Percentiles rank a stretch among this genome's conserved stretches.
These are phyloP conservation scores for Calonectria hongkongensis DNA, from an alignment of 2,329 filamentous ascomycete species.

Conservation along the genomic window DNA sequence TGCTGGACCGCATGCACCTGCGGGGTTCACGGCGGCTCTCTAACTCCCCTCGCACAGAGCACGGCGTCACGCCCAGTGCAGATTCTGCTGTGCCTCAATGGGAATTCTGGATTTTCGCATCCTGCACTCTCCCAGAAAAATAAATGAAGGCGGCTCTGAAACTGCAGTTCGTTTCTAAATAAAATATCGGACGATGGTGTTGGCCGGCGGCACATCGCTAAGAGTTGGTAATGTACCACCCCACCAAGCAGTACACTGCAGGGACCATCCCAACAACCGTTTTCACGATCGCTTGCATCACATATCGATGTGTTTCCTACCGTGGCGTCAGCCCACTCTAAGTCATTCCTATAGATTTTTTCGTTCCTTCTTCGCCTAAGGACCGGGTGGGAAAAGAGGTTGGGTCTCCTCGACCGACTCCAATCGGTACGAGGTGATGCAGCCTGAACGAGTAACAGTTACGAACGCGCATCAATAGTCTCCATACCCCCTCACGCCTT, in stretches of 20 bases:
- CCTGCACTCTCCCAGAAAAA: background rate
- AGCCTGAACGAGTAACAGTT: slow-evolving; percentile 10
- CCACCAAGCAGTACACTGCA: background rate
- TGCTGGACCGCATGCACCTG: background rate
- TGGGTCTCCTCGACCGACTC: background rate
- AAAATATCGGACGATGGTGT: background rate
- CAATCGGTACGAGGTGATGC: background rate
- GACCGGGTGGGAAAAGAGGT: background rate
- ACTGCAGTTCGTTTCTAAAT: background rate
- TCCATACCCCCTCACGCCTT: background rate
- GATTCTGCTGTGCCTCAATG: background rate
- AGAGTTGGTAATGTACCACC: background rate
- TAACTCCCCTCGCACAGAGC: background rate
- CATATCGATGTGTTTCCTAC: slow-evolving; percentile 2
- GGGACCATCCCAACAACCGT: slow-evolving; percentile 18
- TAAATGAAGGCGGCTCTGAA: background rate
- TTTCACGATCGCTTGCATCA: background rate
- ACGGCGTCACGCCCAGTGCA: background rate
- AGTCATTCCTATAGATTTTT: background rate
- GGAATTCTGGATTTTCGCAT: background rate
- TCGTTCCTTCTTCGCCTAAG: background rate
- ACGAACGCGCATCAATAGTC: slow-evolving; percentile 11
- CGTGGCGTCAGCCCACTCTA: background rate
- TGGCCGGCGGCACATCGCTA: background rate
- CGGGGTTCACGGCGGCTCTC: slow-evolving; percentile 22